Percentiles rank a stretch among this genome's conserved stretches.
Conservation (phyloP, 768 basidiomycete genomes). For the Suillus clintonianus region DNA sequence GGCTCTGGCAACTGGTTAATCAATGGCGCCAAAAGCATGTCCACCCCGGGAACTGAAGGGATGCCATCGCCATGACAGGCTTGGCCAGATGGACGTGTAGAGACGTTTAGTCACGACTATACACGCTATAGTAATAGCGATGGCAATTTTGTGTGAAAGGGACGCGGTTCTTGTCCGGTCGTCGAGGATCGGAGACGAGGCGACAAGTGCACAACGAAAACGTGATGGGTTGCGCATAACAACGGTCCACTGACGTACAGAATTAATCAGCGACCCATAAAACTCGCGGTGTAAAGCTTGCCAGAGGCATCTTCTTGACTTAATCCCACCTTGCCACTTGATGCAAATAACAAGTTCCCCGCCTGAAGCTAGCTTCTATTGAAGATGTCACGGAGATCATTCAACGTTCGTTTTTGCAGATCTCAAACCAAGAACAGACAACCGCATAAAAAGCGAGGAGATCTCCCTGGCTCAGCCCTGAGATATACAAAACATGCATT, state of each 20-base stretch:
- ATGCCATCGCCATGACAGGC: background rate
- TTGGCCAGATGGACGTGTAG: background rate
- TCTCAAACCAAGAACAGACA: background rate
- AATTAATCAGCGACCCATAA: background rate
- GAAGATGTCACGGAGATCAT: too few species aligned
- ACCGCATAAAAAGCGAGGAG: background rate
- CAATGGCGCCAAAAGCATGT: background rate
- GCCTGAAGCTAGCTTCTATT: background rate
- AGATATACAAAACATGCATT: conserved; percentile 13
- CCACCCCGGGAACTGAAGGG: background rate
- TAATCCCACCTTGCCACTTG: background rate
- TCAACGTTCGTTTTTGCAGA: background rate
- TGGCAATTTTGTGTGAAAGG: background rate
- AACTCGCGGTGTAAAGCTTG: background rate
- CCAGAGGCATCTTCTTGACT: background rate
- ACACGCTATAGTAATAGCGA: background rate
- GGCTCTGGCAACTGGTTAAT: background rate
- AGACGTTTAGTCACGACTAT: background rate
- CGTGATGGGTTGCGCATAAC: background rate
- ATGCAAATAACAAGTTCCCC: background rate
- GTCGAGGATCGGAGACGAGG: background rate
- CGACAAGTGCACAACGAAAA: background rate
- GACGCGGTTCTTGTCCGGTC: background rate
- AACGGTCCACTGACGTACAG: conserved; percentile 1
- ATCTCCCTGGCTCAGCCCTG: background rate